Conservation (phyloP, 257 asterid genomes). For the Haberlea rhodopensis region DNA sequence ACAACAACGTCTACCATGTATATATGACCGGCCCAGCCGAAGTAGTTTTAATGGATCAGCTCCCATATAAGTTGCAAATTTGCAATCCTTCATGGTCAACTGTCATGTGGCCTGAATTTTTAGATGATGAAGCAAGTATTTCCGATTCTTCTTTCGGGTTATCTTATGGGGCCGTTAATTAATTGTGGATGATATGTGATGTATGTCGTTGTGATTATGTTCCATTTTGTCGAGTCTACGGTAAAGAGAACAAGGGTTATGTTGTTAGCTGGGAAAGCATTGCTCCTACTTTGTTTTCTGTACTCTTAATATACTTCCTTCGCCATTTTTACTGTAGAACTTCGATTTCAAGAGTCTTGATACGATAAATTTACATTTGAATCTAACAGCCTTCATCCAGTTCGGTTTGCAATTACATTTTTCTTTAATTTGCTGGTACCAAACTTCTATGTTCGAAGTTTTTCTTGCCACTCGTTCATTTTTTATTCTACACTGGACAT, state of each 20-base stretch:
- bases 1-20: slow-evolving; percentile 76
- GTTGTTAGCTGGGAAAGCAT: background rate
- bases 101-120: background rate
- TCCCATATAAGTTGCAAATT: slow-evolving; percentile 47
- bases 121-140: background rate
- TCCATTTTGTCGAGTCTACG: background rate
- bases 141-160: background rate
- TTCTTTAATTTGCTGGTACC: background rate
- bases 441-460: background rate
- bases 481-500: no score
- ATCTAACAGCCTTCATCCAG: background rate
- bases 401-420: background rate
- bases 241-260: background rate
- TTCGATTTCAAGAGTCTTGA: background rate
- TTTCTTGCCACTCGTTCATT: no score
- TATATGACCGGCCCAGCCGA: slow-evolving; percentile 98
- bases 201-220: background rate
- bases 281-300: background rate
- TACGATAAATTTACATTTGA: background rate
- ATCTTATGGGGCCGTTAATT: background rate
- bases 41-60: slow-evolving; percentile 75
- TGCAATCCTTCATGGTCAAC: slow-evolving; percentile 1
- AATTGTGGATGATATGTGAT: background rate
- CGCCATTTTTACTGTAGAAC: background rate
- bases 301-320: background rate